Conservation (phyloP, 805 yeast genomes). For the Cyberlindnera japonica region DNA sequence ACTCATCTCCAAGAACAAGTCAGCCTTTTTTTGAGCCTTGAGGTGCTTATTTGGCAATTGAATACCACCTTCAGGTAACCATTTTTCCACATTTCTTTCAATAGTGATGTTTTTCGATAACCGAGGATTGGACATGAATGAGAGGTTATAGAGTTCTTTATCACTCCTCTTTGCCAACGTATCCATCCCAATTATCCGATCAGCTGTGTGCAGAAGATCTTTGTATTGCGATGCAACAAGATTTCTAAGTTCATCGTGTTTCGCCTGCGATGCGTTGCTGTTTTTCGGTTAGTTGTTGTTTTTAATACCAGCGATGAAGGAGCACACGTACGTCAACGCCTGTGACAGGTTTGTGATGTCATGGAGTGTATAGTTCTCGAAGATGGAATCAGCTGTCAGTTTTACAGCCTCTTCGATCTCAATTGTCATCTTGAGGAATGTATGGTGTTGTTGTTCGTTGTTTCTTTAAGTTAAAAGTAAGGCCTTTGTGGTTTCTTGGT, state of each 20-base stretch:
- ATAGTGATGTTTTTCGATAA: slow-evolving; percentile 14
- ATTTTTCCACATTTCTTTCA: slow-evolving; percentile 16
- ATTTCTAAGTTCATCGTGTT: slow-evolving; percentile 21
- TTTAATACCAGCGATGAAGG: too few species aligned
- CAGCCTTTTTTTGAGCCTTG: slow-evolving; percentile 10
- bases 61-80: background rate
- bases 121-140: slow-evolving; percentile 18
- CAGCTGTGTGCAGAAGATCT: slow-evolving; percentile 26
- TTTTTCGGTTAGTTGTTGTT: background rate
- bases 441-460: background rate
- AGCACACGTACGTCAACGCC: slow-evolving; percentile 2
- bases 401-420: slow-evolving; percentile 6
- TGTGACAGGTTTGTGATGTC: slow-evolving; percentile 15
- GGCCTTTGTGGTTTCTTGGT: background rate
- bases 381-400: slow-evolving; percentile 3
- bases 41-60: background rate
- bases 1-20: slow-evolving; percentile 15
- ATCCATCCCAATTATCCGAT: slow-evolving; percentile 25
- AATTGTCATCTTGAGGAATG: slow-evolving; percentile 1
- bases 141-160: slow-evolving; percentile 19
- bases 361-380: slow-evolving; percentile 8
- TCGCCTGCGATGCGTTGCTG: slow-evolving; percentile 7
- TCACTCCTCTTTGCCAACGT: slow-evolving; percentile 19
- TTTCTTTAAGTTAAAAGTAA: background rate
- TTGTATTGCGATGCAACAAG: slow-evolving; percentile 27